Evolutionary conservation across 2,329 filamentous ascomycete species (phyloP).

Genomic region (Phoma sp.): DNA sequence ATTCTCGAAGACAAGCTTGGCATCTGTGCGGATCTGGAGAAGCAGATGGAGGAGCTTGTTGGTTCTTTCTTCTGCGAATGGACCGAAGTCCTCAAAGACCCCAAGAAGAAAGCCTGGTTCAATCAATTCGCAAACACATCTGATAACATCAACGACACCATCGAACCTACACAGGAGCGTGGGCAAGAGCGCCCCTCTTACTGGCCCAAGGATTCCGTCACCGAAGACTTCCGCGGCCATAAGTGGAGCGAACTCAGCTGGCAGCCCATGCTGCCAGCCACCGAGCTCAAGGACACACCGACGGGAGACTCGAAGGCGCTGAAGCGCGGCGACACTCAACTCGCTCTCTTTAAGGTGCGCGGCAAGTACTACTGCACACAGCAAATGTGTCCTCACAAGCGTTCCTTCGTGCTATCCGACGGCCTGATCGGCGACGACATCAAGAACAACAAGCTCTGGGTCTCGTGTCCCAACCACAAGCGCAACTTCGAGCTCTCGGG

Average conservation of each 20-base stretch:
- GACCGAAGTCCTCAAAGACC: constrained; percentile 79
- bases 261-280: constrained; percentile 78
- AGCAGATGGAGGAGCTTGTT: constrained; percentile 86
- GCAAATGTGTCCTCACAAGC: constrained; percentile 95
- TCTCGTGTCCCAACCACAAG: constrained; percentile 89
- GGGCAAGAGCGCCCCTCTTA: constrained; percentile 76
- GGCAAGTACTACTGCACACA: constrained; percentile 85
- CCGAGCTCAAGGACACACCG: constrained; percentile 72
- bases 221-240: constrained; percentile 75
- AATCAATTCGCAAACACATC: constrained; percentile 83
- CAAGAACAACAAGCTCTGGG: constrained; percentile 72
- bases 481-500: constrained; percentile 82
- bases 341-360: constrained; percentile 84
- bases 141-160: constrained; percentile 69
- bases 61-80: constrained; percentile 90
- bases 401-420: constrained; percentile 87
- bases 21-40: constrained; percentile 82
- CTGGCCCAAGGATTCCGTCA: constrained; percentile 74
- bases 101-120: constrained; percentile 73
- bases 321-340: constrained; percentile 87
- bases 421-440: constrained; percentile 77
- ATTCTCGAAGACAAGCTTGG: constrained; percentile 86
- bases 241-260: constrained; percentile 74
- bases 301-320: constrained; percentile 79
- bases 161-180: constrained; percentile 76